Conservation (phyloP, 2,329 filamentous ascomycete genomes). For the Arthrobotrys megalospora region DNA sequence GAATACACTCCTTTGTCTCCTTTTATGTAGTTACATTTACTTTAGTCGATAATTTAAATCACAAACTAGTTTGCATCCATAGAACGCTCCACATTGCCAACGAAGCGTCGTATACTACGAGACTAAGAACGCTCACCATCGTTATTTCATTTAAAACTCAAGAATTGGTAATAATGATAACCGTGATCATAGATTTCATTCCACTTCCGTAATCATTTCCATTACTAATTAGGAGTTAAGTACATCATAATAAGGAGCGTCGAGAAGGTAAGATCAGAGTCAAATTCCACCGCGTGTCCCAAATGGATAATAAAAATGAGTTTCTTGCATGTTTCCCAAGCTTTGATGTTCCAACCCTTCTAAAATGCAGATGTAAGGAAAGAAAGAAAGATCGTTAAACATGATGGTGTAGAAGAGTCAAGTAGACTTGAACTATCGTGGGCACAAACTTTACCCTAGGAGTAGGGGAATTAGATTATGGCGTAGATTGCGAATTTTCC, state of each 20-base stretch:
- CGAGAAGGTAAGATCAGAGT: constrained; percentile 22
- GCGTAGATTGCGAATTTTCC: background rate
- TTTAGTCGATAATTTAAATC: background rate
- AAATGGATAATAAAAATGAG: background rate
- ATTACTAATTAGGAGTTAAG: constrained; percentile 52
- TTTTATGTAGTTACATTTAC: constrained; percentile 2
- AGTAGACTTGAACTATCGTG: background rate
- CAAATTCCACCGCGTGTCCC: background rate
- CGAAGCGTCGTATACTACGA: too few species aligned
- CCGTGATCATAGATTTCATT: constrained; percentile 14
- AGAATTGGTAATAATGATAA: too few species aligned
- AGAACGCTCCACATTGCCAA: too few species aligned
- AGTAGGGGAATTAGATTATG: background rate
- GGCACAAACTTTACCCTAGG: background rate
- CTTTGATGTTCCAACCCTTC: constrained; percentile 7
- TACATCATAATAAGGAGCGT: constrained; percentile 43
- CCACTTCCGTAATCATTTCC: constrained; percentile 1
- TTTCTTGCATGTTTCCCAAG: constrained; percentile 1
- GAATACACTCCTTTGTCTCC: constrained; percentile 16
- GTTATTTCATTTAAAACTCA: too few species aligned
- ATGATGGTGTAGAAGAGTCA: background rate
- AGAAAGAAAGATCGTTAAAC: background rate
- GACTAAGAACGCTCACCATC: too few species aligned
- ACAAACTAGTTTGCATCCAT: background rate
- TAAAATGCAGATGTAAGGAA: constrained; percentile 14